These are phyloP conservation scores for Globisporangium viniferum DNA, from an alignment of 352 stramenopile genomes.

Conservation along the genomic window DNA sequence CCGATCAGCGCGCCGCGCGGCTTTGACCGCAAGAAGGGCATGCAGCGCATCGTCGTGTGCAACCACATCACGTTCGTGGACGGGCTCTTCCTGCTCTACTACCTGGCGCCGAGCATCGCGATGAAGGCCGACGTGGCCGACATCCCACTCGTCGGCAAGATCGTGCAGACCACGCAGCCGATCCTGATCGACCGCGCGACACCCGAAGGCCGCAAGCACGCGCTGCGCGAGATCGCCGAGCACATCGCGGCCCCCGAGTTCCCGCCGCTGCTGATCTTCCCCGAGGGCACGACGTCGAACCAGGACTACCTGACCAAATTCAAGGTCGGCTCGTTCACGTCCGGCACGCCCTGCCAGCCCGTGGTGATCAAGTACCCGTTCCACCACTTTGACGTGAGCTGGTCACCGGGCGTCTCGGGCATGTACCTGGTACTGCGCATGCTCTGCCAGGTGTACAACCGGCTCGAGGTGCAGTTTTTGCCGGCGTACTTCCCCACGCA, in stretches of 20 bases:
- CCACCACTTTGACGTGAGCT: conserved; percentile 73
- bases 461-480: conserved; percentile 56
- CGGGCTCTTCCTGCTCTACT: conserved; percentile 53
- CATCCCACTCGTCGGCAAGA: conserved; percentile 50
- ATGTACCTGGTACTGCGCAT: conserved; percentile 53
- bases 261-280: conserved; percentile 70
- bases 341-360: conserved; percentile 49
- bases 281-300: conserved; percentile 71
- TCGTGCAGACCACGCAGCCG: conserved; percentile 59
- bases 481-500: conserved; percentile 46
- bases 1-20: conserved; percentile 32
- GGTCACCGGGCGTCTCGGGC: conserved; percentile 49
- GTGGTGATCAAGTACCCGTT: conserved; percentile 68
- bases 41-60: conserved; percentile 55
- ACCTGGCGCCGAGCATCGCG: conserved; percentile 57
- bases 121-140: conserved; percentile 68
- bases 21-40: conserved; percentile 13
- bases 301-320: conserved; percentile 70
- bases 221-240: conserved; percentile 57
- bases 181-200: conserved; percentile 64
- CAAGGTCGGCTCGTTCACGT: conserved; percentile 71
- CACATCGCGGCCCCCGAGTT: conserved; percentile 39
- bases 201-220: conserved; percentile 43
- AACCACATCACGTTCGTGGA: conserved; percentile 77
- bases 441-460: conserved; percentile 72